Evolutionary conservation across 148 eudicot species (phyloP).

Genomic region (Persicaria tinctoria): DNA sequence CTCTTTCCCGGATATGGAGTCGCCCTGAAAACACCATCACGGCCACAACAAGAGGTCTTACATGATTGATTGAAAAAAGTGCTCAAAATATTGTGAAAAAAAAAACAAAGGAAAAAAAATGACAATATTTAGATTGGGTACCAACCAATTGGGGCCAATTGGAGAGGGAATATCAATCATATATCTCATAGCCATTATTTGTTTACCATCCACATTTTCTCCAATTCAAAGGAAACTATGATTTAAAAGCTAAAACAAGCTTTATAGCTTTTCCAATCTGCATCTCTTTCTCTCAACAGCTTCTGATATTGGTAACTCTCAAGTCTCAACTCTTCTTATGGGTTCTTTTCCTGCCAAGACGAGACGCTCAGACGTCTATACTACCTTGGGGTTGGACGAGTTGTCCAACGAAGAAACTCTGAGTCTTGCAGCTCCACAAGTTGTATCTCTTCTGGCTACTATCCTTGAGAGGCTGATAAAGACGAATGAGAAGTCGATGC

Average conservation of each 20-base stretch:
- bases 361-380: constrained; percentile 14
- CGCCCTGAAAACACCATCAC: no score
- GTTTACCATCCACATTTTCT: constrained; percentile 1
- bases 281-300: neutral
- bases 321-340: constrained; percentile 16
- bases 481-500: constrained; percentile 29
- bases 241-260: constrained; percentile 1
- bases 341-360: constrained; percentile 16
- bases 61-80: no score
- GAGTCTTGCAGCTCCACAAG: constrained; percentile 19
- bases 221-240: constrained; percentile 9
- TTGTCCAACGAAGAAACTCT: constrained; percentile 12
- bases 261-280: neutral
- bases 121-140: neutral
- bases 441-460: constrained; percentile 27
- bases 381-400: constrained; percentile 23
- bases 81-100: no score
- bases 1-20: no score
- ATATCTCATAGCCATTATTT: constrained; percentile 7
- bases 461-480: constrained; percentile 31
- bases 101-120: neutral
- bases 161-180: neutral
- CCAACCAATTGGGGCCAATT: constrained; percentile 9
- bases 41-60: no score
- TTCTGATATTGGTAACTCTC: neutral